Percentiles rank a stretch among this genome's conserved stretches.
Conservation (phyloP, 208 protist genomes). For the Phytomonas sp. region DNA sequence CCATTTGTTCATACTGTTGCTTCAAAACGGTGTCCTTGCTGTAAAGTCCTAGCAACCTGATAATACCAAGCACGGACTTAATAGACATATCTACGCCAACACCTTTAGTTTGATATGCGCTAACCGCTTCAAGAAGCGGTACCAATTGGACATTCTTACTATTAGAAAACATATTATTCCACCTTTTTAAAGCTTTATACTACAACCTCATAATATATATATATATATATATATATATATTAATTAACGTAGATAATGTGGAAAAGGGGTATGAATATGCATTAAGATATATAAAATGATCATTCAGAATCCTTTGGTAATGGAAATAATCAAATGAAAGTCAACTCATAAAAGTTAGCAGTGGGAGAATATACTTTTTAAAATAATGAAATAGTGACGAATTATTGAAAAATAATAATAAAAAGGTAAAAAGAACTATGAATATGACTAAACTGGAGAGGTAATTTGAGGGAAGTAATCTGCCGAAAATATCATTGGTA, state of each 20-base stretch:
- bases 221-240: background rate
- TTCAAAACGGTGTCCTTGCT: constrained; percentile 18
- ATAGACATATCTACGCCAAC: constrained; percentile 77
- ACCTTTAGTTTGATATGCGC: constrained; percentile 59
- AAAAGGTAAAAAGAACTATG: background rate
- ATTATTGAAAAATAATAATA: background rate
- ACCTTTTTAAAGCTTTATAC: constrained; percentile 5
- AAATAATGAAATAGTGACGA: background rate
- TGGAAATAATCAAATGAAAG: background rate
- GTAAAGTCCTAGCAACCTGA: constrained; percentile 56
- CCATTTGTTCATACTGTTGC: constrained; percentile 33
- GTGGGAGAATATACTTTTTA: background rate
- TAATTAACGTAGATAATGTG: background rate
- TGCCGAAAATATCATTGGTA: background rate
- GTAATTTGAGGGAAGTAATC: no score
- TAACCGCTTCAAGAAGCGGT: constrained; percentile 40
- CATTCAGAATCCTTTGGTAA: background rate
- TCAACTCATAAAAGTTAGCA: background rate
- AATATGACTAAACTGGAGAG: no score
- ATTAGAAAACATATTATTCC: constrained; percentile 7
- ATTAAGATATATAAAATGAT: background rate
- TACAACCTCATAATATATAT: background rate
- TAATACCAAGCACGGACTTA: constrained; percentile 58
- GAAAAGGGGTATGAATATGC: background rate
- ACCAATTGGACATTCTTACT: constrained; percentile 17